Evolutionary conservation across 2,329 filamentous ascomycete genomes (phyloP).

Genomic region (Monilinia aucupariae): DNA sequence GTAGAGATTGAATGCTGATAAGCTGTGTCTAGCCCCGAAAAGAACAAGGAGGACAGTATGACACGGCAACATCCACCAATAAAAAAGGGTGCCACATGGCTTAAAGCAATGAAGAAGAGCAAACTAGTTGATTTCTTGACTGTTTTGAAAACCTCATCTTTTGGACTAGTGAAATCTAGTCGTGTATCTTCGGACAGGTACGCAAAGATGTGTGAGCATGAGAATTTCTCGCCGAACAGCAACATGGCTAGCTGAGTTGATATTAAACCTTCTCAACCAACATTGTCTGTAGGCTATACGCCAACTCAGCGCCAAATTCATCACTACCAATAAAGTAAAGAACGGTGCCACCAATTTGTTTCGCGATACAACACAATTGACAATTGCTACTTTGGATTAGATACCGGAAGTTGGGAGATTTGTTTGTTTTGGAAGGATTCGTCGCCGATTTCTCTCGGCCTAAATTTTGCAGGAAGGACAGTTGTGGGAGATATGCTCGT

Average conservation of each 20-base stretch:
- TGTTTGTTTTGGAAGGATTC: neutral
- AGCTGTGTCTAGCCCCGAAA: neutral
- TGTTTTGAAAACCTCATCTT: neutral
- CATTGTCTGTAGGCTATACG: neutral
- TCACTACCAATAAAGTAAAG: neutral
- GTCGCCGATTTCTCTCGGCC: neutral
- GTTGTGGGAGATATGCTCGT: neutral
- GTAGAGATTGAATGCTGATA: neutral
- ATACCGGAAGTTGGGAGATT: neutral
- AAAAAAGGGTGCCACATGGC: neutral
- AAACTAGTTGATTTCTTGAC: neutral
- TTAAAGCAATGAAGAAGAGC: neutral
- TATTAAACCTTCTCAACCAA: neutral
- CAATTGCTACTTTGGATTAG: neutral
- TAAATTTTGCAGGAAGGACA: neutral
- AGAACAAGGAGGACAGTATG: neutral
- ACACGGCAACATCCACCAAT: neutral
- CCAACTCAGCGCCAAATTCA: neutral
- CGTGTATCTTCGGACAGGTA: neutral
- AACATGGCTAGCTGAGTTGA: neutral
- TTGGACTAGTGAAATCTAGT: neutral
- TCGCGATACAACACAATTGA: neutral
- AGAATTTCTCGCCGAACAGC: neutral
- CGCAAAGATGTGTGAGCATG: slow-evolving; percentile 1
- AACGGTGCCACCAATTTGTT: neutral